Base-by-base conservation (phyloP, 2,329 filamentous ascomycete genomes). In the Falciphora oryzae region DNA sequence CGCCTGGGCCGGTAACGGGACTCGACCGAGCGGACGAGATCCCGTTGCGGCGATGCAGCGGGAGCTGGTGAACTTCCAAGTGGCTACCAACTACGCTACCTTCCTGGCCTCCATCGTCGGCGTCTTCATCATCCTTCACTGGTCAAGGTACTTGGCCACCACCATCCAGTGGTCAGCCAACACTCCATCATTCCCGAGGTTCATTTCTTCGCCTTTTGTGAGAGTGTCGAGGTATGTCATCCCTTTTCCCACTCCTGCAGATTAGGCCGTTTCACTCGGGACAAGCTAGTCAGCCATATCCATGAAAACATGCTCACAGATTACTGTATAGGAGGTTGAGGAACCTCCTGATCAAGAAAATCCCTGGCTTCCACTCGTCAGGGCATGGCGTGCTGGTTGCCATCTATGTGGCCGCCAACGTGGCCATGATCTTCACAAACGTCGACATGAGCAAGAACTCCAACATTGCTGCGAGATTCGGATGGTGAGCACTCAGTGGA, bases 301-400 rank as follows among this genome's bases (percentile, higher is more conserved):
- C 25, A n/a, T 31, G 2, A 29, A 14, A 16, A 27, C 35, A 25
- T 50, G 14, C 13, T 11, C 27, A 57, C 53, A 53, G 18, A n/a
- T 5, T 22, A 11, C 32, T 14, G 13, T 38, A 7, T 56, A 38
- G 65, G 65, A 67, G 57, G 64, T 63, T 67, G 10, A 71, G 74
- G 35, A 75, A 72, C 22, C 22, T 74, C 4, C 67, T 76, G 7
- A 67, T 75, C 32, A 70, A 73, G 11, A 73, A 70, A 58, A 66
- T 73, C 2, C 71, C 73, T 2, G 73, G 73, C 1, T 72, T 76
- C 65, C 71, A 70, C 38, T 76, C 75, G 4, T 70, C 71, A 2
- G 75, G 75, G 2, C 74, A 76, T 66, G 73, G 71, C 7, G 63
- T 76, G 10, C 65, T 75, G 3, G 71, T 75, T 2, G 63, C 68